Base-by-base conservation (phyloP, 805 yeast genomes). In the Huiozyma naganishii region DNA sequence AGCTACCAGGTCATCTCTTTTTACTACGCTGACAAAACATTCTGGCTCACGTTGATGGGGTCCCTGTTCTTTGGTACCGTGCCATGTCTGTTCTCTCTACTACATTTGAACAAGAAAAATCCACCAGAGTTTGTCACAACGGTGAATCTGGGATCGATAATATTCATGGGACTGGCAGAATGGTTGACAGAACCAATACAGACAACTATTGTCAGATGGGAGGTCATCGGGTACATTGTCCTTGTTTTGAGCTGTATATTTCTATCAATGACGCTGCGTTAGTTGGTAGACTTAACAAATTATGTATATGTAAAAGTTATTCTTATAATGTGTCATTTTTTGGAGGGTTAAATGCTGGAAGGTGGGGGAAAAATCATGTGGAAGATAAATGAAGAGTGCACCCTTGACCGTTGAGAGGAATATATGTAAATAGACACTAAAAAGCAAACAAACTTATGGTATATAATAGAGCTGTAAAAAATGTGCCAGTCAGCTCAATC, bases 191-290 rank as follows among this genome's bases (percentile, higher is more conserved):
- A 58, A 43, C 55, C 58, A 32, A 45, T 48, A 5, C 54, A 52
- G 44, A 52, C 61, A 9, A 52, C 54, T 13, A 52, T 58, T 28
- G 55, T 59, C 11, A 50, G 62, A 46, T 57, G 61, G 57, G 62
- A 59, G 47, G 59, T 58, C 37, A 51, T 57, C 28, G 60, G 62
- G 13, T 59, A 57, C 46, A 42, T 58, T 29, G 48, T 50, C 42
- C 41, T 59, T 35, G 48, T 57, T 10, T 35, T 54, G 7, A 49
- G 59, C 27, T 44, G 47, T 23, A 39, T 44, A 7, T 39, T 43
- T 37, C 29, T 43, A 28, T 43, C 46, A 11, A 37, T 40, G 34
- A 28, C 39, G 2, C 29, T 43, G 17, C 10, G 10, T n/a, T 39
- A 29, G 29, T 28, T 32, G 33, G 33, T 8, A 30, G 33, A 6